Conservation (phyloP, 1,284 basidiomycete species). For the Tilletia horrida region DNA sequence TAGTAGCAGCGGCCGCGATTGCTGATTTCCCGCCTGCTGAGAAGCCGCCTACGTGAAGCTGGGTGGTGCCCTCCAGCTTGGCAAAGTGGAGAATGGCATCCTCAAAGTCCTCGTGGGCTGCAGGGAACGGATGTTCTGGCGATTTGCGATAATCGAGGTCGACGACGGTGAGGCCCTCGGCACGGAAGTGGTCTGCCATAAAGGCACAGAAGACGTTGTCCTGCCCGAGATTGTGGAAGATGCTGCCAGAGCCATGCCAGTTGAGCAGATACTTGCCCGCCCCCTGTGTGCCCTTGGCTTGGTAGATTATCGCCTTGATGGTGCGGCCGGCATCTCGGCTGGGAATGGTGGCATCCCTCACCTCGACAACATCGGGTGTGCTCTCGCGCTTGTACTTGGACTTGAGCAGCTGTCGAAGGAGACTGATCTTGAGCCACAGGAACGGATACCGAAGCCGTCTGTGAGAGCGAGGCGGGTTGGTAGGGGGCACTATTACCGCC, state of each 20-base stretch:
- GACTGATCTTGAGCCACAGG: background rate
- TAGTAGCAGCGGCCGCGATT: background rate
- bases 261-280: background rate
- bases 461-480: conserved; percentile 5
- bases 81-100: conserved; percentile 12
- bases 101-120: background rate
- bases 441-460: background rate
- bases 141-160: conserved; percentile 11
- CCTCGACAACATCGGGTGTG: background rate
- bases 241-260: conserved; percentile 1
- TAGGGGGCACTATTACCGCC: background rate
- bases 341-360: background rate
- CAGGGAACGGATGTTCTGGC: conserved; percentile 7
- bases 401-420: background rate
- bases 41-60: conserved; percentile 2
- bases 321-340: background rate
- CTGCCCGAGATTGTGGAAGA: background rate
- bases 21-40: conserved; percentile 2
- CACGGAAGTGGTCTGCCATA: background rate
- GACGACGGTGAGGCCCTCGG: background rate
- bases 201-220: conserved; percentile 8
- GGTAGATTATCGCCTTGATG: background rate
- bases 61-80: background rate
- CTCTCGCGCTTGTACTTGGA: background rate
- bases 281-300: background rate